These are phyloP conservation scores for Vaccinium macrocarpon DNA, from an alignment of 148 eudicot genomes.

Conservation along the genomic window DNA sequence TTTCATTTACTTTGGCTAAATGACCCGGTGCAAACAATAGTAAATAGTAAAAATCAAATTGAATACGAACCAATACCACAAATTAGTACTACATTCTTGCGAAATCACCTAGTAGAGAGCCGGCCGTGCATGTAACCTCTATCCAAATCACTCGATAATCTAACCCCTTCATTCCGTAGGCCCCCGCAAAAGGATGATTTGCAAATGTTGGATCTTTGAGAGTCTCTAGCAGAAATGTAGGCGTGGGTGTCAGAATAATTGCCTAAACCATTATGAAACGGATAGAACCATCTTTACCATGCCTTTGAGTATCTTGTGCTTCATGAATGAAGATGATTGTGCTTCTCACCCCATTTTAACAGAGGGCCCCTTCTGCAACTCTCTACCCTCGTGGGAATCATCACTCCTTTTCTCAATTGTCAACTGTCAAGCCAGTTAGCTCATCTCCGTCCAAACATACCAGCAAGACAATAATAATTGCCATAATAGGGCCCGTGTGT, in stretches of 20 bases:
- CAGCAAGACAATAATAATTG: neutral
- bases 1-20: too few relatives aligned
- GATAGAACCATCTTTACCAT: neutral
- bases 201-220: neutral
- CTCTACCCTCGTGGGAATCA: neutral
- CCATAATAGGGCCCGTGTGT: neutral
- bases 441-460: neutral
- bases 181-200: neutral
- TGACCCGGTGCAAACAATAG: too few relatives aligned
- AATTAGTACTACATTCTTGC: too few relatives aligned
- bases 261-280: neutral
- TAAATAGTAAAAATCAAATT: too few relatives aligned
- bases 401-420: neutral
- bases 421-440: neutral
- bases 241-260: constrained; percentile 11
- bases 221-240: neutral
- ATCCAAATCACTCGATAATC: neutral
- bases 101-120: too few relatives aligned
- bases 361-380: neutral
- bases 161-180: neutral
- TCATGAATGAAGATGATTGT: constrained; percentile 1
- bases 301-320: neutral
- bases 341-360: neutral
- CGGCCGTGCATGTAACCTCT: neutral
- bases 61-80: too few relatives aligned